A percentile compares a stretch with the other conserved stretches of the same genome.
Evolutionary conservation across 2,329 filamentous ascomycete genomes (phyloP).

Genomic region (Fusarium abutilonis): DNA sequence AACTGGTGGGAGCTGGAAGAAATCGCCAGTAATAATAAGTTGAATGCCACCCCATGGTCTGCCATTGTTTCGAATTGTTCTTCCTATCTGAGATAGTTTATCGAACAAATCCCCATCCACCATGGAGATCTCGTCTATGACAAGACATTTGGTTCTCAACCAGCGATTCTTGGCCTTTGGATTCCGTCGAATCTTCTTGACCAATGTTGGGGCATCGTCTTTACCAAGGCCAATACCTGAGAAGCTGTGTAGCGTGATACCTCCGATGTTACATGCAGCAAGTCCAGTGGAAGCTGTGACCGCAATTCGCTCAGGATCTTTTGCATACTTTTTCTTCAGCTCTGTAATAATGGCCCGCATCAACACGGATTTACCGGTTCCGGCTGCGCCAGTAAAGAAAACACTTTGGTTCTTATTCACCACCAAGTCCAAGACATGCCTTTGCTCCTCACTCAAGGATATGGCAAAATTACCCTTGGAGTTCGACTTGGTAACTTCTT

Average conservation of each 20-base stretch:
- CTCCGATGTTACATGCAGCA: slow-evolving; percentile 95
- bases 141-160: slow-evolving; percentile 85
- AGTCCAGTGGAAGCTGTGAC: slow-evolving; percentile 96
- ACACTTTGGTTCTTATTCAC: slow-evolving; percentile 84
- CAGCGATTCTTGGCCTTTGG: slow-evolving; percentile 88
- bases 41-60: slow-evolving; percentile 96
- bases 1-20: slow-evolving; percentile 96
- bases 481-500: slow-evolving; percentile 51
- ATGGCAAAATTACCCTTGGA: slow-evolving; percentile 59
- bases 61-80: slow-evolving; percentile 87
- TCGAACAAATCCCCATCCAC: slow-evolving; percentile 97
- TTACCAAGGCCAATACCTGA: slow-evolving; percentile 92
- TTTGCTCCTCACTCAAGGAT: slow-evolving; percentile 86
- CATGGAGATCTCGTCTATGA: slow-evolving; percentile 98
- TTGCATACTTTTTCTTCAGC: slow-evolving; percentile 77
- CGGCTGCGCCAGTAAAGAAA: slow-evolving; percentile 97
- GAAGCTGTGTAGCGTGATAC: slow-evolving; percentile 95
- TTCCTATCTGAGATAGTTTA: slow-evolving; percentile 89
- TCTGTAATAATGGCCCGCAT: slow-evolving; percentile 90
- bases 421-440: slow-evolving; percentile 83
- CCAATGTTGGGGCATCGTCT: slow-evolving; percentile 79
- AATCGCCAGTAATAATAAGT: slow-evolving; percentile 93
- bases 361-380: slow-evolving; percentile 95
- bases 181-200: slow-evolving; percentile 92
- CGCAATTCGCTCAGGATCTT: slow-evolving; percentile 84